A percentile compares a stretch with the other conserved stretches of the same genome.
Evolutionary conservation across 2,329 filamentous ascomycete genomes (phyloP).

Genomic region (Paraphoma chrysanthemicola): DNA sequence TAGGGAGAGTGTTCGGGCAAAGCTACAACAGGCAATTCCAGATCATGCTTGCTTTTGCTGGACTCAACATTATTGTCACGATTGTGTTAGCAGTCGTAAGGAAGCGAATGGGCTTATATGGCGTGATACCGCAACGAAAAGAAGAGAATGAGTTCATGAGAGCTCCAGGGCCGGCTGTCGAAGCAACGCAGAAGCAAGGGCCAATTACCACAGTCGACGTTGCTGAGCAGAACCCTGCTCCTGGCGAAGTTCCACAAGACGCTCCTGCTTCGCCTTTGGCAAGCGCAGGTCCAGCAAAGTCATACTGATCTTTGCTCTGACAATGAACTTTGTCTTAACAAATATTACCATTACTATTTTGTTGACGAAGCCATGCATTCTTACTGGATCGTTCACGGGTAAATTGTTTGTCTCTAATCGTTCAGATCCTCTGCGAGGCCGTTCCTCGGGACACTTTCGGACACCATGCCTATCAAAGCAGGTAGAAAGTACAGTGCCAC

Average conservation of each 20-base stretch:
- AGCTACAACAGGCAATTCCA: conserved; percentile 44
- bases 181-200: not conserved
- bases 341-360: no score
- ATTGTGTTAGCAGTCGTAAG: conserved; percentile 25
- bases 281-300: not conserved
- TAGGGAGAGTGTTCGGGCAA: conserved; percentile 35
- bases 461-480: not conserved
- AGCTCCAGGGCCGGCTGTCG: conserved; percentile 1
- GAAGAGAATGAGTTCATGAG: conserved; percentile 36
- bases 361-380: no score
- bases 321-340: not conserved
- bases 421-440: no score
- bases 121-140: conserved; percentile 21
- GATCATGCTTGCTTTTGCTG: conserved; percentile 35
- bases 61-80: conserved; percentile 30
- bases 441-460: no score
- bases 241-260: not conserved
- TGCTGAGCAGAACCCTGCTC: not conserved
- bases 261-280: not conserved
- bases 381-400: no score
- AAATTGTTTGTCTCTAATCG: no score
- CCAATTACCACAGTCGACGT: not conserved
- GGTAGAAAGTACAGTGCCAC: not conserved
- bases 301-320: not conserved
- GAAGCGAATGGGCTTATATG: conserved; percentile 33